Conservation (phyloP, 208 protist genomes). For the Naegleria gruberi region DNA sequence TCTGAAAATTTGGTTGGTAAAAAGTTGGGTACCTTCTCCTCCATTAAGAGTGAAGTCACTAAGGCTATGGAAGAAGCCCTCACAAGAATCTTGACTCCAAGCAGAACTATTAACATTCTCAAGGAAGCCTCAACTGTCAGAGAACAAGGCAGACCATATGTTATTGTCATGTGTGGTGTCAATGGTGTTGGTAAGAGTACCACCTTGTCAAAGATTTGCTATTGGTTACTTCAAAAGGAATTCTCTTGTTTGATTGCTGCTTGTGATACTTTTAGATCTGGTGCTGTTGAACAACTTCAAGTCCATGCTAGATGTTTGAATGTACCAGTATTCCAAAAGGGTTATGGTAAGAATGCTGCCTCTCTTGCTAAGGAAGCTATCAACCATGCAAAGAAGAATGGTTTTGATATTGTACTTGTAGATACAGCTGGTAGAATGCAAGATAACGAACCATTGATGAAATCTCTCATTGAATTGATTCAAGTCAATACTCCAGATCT, state of each 20-base stretch:
- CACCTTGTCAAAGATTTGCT: constrained; percentile 92
- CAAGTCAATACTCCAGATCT: constrained; percentile 91
- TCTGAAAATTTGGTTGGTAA: constrained; percentile 72
- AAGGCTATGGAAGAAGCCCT: constrained; percentile 73
- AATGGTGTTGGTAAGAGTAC: constrained; percentile 99
- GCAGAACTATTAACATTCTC: constrained; percentile 86
- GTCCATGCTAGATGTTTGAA: constrained; percentile 83
- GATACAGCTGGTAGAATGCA: constrained; percentile 99
- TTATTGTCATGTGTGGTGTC: constrained; percentile 96
- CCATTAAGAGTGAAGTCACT: constrained; percentile 63
- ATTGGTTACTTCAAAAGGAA: constrained; percentile 86
- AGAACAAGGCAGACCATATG: constrained; percentile 74
- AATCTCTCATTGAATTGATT: constrained; percentile 90
- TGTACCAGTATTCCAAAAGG: constrained; percentile 85
- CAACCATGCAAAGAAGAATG: constrained; percentile 61
- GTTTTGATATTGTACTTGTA: constrained; percentile 93
- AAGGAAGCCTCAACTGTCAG: constrained; percentile 54
- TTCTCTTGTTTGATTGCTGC: constrained; percentile 88
- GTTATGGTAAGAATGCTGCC: constrained; percentile 93
- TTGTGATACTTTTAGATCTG: constrained; percentile 98
- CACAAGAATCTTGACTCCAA: constrained; percentile 89
- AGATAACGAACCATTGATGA: constrained; percentile 98
- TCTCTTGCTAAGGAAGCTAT: constrained; percentile 83
- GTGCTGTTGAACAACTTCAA: constrained; percentile 98
- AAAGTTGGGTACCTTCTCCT: constrained; percentile 78